Evolutionary conservation across 306 rosid genomes (phyloP).

Genomic region (Lathyrus sativus): DNA sequence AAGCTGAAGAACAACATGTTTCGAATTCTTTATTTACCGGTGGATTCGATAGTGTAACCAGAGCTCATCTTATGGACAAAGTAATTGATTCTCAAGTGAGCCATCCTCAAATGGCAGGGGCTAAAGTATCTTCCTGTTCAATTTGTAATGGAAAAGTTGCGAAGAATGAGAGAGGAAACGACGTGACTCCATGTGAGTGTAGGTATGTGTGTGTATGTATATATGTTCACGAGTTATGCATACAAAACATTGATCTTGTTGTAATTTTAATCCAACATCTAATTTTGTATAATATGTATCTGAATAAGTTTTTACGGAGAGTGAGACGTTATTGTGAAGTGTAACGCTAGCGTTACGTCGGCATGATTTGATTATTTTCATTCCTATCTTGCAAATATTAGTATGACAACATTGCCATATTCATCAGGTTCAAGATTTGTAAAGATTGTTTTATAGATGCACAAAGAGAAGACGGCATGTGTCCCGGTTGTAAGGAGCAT

Average conservation of each 20-base stretch:
- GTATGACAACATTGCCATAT: not conserved
- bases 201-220: conserved; percentile 52
- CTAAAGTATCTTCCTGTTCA: conserved; percentile 79
- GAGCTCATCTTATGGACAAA: conserved; percentile 92
- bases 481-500: conserved; percentile 93
- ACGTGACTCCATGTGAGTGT: conserved; percentile 83
- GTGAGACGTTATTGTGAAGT: no score
- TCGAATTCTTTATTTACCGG: conserved; percentile 84
- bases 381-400: conserved; percentile 1
- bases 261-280: no score
- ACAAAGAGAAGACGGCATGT: conserved; percentile 58
- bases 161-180: conserved; percentile 87
- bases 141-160: conserved; percentile 82
- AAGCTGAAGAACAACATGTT: conserved; percentile 90
- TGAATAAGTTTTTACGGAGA: no score
- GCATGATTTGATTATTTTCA: not conserved
- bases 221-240: not conserved
- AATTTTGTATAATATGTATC: no score
- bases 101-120: conserved; percentile 95
- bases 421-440: conserved; percentile 76
- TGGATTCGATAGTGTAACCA: conserved; percentile 81
- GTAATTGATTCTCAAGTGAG: conserved; percentile 81
- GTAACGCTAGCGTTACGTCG: no score
- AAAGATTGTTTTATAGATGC: conserved; percentile 88
- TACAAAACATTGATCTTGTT: no score